These are phyloP conservation scores for Pyrus pyrifolia DNA, from an alignment of 306 rosid species.

Conservation along the genomic window DNA sequence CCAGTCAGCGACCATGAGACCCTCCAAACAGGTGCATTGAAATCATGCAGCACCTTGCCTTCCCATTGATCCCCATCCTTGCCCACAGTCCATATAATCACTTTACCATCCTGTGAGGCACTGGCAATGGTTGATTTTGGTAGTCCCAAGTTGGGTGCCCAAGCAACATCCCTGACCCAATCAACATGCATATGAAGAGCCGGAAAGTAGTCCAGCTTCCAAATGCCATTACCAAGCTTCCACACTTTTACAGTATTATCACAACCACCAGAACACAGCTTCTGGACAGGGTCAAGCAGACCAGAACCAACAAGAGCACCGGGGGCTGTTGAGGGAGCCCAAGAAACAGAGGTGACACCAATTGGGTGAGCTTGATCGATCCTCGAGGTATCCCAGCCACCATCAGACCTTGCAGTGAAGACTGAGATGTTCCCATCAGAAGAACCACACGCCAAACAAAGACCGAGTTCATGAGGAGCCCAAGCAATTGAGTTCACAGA, in stretches of 20 bases:
- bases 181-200: conserved; percentile 78
- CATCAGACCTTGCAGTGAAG: conserved; percentile 60
- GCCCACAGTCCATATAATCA: conserved; percentile 71
- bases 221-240: conserved; percentile 57
- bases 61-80: conserved; percentile 86
- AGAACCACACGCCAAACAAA: conserved; percentile 74
- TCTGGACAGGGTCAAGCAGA: conserved; percentile 71
- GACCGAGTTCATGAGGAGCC: conserved; percentile 83
- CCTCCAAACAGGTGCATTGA: conserved; percentile 74
- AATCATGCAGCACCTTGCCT: conserved; percentile 65
- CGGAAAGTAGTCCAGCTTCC: conserved; percentile 91
- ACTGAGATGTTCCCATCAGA: conserved; percentile 85
- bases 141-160: conserved; percentile 90
- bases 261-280: conserved; percentile 86
- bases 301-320: conserved; percentile 77
- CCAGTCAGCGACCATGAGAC: conserved; percentile 87
- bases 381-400: conserved; percentile 73
- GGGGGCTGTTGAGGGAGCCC: conserved; percentile 82
- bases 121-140: conserved; percentile 84
- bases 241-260: conserved; percentile 79
- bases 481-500: conserved; percentile 78
- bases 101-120: conserved; percentile 76
- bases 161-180: conserved; percentile 88
- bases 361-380: conserved; percentile 79
- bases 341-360: conserved; percentile 84